Conservation (phyloP, 495 filamentous ascomycete genomes). For the Trichoderma virens region DNA sequence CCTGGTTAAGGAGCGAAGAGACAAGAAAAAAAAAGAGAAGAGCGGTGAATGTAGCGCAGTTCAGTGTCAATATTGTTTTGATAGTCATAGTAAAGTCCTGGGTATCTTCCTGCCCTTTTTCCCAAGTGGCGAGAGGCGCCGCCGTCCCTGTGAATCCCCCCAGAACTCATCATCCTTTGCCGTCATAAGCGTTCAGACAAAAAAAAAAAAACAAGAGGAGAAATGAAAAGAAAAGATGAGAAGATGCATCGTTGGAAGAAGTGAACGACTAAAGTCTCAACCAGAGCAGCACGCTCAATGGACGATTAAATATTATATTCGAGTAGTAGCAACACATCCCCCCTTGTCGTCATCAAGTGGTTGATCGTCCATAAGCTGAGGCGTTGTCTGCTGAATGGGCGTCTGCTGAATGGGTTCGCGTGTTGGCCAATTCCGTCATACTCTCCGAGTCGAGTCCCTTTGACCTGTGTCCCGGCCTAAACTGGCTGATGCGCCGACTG, state of each 20-base stretch:
- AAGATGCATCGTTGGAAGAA: not conserved
- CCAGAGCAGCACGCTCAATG: not conserved
- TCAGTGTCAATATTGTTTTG: not conserved
- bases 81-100: conserved; percentile 4
- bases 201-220: not conserved
- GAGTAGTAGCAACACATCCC: not conserved
- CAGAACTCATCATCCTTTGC: conserved; percentile 1
- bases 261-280: not conserved
- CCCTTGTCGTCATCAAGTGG: not conserved
- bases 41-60: not conserved
- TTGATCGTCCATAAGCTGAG: not conserved
- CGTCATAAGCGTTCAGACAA: not conserved
- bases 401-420: conserved; percentile 14
- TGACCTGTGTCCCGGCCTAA: conserved; percentile 12
- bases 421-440: conserved; percentile 35
- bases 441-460: conserved; percentile 24
- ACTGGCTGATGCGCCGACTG: not conserved
- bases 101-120: not conserved
- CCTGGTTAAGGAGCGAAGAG: not conserved
- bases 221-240: not conserved
- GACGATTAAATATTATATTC: not conserved
- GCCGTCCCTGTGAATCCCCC: not conserved
- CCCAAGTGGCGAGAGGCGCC: not conserved
- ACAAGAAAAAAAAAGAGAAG: not conserved
- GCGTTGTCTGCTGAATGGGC: not conserved